These are phyloP conservation scores for Cicer chorassanicum DNA, from an alignment of 306 rosid species.

Conservation along the genomic window DNA sequence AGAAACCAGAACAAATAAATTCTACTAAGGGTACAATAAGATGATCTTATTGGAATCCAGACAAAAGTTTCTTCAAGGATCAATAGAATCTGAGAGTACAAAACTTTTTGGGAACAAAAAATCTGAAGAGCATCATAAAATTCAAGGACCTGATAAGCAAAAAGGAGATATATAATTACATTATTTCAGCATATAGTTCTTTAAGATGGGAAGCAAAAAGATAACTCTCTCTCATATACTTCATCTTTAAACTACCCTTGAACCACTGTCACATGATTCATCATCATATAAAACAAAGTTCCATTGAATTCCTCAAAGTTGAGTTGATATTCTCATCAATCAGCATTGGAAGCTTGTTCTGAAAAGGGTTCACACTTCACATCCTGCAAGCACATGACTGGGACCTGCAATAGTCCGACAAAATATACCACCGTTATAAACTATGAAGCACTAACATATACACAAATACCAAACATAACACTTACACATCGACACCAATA, in stretches of 20 bases:
- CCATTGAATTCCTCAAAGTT: constrained; percentile 41
- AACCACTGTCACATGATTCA: constrained; percentile 18
- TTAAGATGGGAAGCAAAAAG: not conserved
- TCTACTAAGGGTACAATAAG: constrained; percentile 10
- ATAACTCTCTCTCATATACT: not conserved
- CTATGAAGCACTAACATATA: too few species aligned
- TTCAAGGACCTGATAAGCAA: not conserved
- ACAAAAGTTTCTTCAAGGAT: not conserved
- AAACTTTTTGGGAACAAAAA: constrained; percentile 13
- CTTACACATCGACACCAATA: too few species aligned
- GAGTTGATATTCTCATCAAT: constrained; percentile 47
- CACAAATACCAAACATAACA: too few species aligned
- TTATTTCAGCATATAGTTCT: constrained; percentile 19
- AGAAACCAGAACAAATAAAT: constrained; percentile 3
- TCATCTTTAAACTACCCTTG: not conserved
- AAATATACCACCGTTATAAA: not conserved
- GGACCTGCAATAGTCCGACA: constrained; percentile 51
- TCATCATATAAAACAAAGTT: constrained; percentile 7
- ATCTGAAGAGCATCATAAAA: constrained; percentile 10
- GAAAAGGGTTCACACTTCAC: constrained; percentile 48
- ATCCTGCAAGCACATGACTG: constrained; percentile 52
- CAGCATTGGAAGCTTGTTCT: constrained; percentile 41
- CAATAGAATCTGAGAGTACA: constrained; percentile 10
- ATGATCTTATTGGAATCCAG: not conserved
- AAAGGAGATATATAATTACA: constrained; percentile 14